Evolutionary conservation across 495 filamentous ascomycete species (phyloP), one percentile per base, ranked within the genome.

Genomic region (Annulohypoxylon moriforme): DNA sequence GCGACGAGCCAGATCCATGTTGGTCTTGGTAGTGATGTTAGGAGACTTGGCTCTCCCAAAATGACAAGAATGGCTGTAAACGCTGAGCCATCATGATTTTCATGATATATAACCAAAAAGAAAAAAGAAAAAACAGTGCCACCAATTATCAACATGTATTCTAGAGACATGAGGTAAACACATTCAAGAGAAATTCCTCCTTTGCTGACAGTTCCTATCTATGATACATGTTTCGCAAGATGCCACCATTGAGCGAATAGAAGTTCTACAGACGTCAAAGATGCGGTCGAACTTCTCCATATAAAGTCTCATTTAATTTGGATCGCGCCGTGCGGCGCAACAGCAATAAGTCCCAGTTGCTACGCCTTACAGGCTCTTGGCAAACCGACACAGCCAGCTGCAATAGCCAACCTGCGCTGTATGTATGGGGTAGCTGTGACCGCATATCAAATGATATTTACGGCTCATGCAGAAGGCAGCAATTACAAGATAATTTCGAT

Each of bases 321-420:
- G 29, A 29, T 40, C 16, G 14, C 25, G 33, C 55, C 20, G 18
- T 25, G 8, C 20, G 20, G 34, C 55, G 20, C n/a, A 33, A 34
- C 6, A 55, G 36, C 33, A 16, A 25, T 33, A 47, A 24, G 47
- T 56, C n/a, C 55, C 64, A 42, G 42, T 59, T 13, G 3, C 31
- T 14, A 34, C 58, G 58, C 34, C 58, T 60, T 57, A 18, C n/a
- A 38, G 22, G 9, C 8, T 46, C 68, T 70, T 70, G 68, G 68
- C 68, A 33, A 33, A 2, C 14, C 16, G 42, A 27, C 67, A 53
- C 5, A 64, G 55, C 53, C 52, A 29, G 33, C 42, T 16, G 40
- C 38, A 46, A 65, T 27, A 64, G 52, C 33, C 40, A 68, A 50
- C 58, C 49, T 47, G n/a, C 29, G 24, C 33, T 40, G 13, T 14